phyloP scores from a whole-genome alignment of 73 alveolate genomes.

The Effrenium voratum region DNA sequence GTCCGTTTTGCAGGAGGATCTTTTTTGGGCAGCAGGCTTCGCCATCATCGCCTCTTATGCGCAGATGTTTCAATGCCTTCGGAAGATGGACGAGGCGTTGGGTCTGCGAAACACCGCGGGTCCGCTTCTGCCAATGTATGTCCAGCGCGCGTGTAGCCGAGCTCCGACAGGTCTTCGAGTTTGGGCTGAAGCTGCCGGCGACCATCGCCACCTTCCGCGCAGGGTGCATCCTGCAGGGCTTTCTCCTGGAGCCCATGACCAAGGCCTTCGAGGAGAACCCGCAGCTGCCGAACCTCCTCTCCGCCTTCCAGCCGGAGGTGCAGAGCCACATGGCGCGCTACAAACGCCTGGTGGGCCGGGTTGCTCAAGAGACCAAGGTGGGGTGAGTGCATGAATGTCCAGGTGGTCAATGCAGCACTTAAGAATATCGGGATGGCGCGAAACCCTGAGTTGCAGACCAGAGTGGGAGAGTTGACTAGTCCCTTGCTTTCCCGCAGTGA shows the following conservation, averaged over 20 bases:
- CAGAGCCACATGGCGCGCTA: conserved; percentile 10
- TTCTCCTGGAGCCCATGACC: conserved; percentile 82
- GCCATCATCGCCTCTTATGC: conserved; percentile 92
- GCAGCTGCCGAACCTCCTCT: conserved; percentile 39
- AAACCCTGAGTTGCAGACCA: too few relatives aligned
- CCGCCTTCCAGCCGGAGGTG: conserved; percentile 37
- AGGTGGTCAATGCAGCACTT: too few relatives aligned
- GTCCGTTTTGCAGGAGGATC: conserved; percentile 75
- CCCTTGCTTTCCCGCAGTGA: too few relatives aligned
- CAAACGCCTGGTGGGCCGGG: conserved; percentile 26
- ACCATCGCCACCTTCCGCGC: conserved; percentile 90
- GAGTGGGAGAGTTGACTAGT: too few relatives aligned
- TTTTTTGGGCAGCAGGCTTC: conserved; percentile 90
- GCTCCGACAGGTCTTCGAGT: conserved; percentile 27
- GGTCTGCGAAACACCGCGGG: too few relatives aligned
- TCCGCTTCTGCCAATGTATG: too few relatives aligned
- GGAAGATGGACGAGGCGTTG: conserved; percentile 88
- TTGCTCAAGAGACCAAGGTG: not conserved
- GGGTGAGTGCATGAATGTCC: too few relatives aligned
- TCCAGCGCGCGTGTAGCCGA: not conserved
- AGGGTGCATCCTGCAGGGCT: conserved; percentile 86
- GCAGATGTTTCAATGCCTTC: conserved; percentile 74
- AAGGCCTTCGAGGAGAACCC: conserved; percentile 80
- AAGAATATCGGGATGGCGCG: too few relatives aligned
- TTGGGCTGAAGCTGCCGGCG: conserved; percentile 80